phyloP scores from a whole-genome alignment of 2,329 filamentous ascomycete species.

The Didymella pomorum region DNA sequence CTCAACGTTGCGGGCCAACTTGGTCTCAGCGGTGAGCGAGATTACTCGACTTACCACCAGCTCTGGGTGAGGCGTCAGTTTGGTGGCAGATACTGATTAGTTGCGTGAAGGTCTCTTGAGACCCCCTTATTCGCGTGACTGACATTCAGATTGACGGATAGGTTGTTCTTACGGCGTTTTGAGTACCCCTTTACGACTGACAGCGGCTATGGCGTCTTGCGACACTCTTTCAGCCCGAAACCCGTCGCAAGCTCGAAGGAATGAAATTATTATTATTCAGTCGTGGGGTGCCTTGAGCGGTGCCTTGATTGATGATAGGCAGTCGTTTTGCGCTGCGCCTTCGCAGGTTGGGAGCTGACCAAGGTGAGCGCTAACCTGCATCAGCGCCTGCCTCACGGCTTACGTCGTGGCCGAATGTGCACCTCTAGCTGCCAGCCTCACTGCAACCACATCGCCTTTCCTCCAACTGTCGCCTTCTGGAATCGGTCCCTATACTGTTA shows the following conservation, averaged over 20 bases:
- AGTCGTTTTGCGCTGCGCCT: background rate
- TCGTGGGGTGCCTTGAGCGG: background rate
- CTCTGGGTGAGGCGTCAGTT: constrained; percentile 35
- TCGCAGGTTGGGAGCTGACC: background rate
- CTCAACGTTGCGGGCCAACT: constrained; percentile 68
- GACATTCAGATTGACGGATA: background rate
- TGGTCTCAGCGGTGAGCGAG: constrained; percentile 62
- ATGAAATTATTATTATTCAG: background rate
- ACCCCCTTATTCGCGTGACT: background rate
- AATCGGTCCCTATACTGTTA: background rate
- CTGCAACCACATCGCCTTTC: background rate
- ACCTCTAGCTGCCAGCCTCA: background rate
- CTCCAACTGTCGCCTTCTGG: background rate
- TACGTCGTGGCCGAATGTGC: background rate
- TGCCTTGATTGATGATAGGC: background rate
- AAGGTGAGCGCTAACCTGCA: background rate
- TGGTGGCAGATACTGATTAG: constrained; percentile 4
- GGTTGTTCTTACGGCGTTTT: background rate
- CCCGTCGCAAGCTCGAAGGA: too few species aligned
- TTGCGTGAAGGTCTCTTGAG: background rate
- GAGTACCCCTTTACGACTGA: background rate
- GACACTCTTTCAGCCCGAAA: background rate
- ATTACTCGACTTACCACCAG: constrained; percentile 40
- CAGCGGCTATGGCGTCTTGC: background rate
- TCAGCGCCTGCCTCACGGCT: background rate